These are phyloP conservation scores for Lichtheimia ornata DNA, from an alignment of 371 early-diverging fungal genomes.

Conservation along the genomic window DNA sequence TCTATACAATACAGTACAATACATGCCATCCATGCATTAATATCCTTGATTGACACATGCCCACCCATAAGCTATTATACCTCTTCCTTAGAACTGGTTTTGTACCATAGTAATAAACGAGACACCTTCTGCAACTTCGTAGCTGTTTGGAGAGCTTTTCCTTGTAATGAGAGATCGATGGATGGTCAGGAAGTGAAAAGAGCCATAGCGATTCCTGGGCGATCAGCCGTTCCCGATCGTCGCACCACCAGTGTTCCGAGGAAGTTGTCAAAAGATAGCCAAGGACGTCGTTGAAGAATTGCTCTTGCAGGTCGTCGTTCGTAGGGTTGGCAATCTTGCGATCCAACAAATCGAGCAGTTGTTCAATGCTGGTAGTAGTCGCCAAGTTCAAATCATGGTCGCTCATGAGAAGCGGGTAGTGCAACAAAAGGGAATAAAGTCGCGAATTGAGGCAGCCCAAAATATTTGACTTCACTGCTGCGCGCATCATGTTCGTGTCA, in stretches of 20 bases:
- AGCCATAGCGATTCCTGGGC: constrained; percentile 47
- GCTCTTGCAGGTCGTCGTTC: constrained; percentile 31
- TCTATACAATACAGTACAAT: constrained; percentile 19
- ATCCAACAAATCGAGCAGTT: constrained; percentile 12
- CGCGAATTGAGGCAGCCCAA: no score
- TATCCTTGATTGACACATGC: no score
- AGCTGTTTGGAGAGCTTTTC: constrained; percentile 33
- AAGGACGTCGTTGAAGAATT: constrained; percentile 39
- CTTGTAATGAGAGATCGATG: constrained; percentile 41
- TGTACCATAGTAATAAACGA: constrained; percentile 33
- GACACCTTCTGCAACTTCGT: constrained; percentile 29
- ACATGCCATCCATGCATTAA: no score
- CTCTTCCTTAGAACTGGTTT: constrained; percentile 26
- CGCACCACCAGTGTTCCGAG: constrained; percentile 51
- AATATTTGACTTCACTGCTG: no score
- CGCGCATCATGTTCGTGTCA: no score
- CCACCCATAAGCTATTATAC: constrained; percentile 11
- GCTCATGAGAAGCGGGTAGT: no score
- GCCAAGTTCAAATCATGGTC: no score
- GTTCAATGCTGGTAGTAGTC: neutral
- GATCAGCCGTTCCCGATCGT: constrained; percentile 22
- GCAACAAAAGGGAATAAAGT: no score
- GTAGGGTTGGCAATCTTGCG: constrained; percentile 19
- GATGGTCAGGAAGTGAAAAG: constrained; percentile 48
- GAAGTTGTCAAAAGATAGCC: constrained; percentile 30